Base-by-base conservation (phyloP, 2,329 filamentous ascomycete species). In the Sarocladium kiliense region DNA sequence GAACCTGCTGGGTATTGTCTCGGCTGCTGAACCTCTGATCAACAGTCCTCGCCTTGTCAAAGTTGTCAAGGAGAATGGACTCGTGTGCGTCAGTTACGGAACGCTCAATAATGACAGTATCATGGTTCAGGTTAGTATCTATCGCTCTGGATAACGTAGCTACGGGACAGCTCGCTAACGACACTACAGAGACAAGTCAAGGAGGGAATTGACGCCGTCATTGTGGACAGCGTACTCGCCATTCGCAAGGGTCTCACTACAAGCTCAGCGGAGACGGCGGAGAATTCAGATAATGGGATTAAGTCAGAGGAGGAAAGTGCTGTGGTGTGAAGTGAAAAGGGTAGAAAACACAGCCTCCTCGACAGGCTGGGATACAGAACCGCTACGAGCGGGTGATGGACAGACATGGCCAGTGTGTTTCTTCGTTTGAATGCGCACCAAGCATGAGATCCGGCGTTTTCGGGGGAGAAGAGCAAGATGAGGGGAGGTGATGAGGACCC, bases 41-140 rank as follows among this genome's bases (percentile, higher is more conserved):
- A 87, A 91, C 63, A 94, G 91, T 64, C 95, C 95, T 1, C 77
- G 94, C 26, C 76, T 99, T 44, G 91, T 99, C 39, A 86, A 83
- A 64, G 92, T 97, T 21, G 92, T 99, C 16, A 97, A 97, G 75
- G 91, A 96, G 71, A 91, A 86, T 51, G 93, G 93, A 4, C 72
- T 99, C 58, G 91, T 99, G 2, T 99, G 94, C 67, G 91, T 97
- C 55, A 95, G 89, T 60, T 99, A 99, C 65, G 94, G 94, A n/a
- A 76, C 79, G 12, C 71, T 91, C 65, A 99, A 99, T 68, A 99
- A 99, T 59, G 87, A 97, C 53, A 82, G 89, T 0, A 77, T 81
- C 19, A 87, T 95, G 71, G 92, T 96, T 34, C 86, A 93, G 78
- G 89, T 94, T 79, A 71, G 84, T 68, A 26, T 10, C 16, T 18